Evolutionary conservation across 1,284 basidiomycete species (phyloP).

Genomic region (Malassezia sp.): DNA sequence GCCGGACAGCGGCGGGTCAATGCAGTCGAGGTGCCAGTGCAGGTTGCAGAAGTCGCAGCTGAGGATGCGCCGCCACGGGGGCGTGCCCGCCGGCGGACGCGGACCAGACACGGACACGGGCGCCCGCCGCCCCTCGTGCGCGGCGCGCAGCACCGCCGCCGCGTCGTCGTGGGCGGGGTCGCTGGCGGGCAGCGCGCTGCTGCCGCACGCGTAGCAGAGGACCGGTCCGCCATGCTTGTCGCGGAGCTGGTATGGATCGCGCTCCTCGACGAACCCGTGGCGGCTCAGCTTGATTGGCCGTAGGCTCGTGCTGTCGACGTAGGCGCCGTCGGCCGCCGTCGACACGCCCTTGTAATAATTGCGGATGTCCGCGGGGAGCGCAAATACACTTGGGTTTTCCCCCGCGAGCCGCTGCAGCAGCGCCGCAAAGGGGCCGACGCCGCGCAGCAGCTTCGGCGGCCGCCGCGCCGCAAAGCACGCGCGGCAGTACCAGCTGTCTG

Average conservation of each 20-base stretch:
- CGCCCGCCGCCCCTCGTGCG: too few species aligned
- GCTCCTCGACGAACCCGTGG: slow-evolving; percentile 75
- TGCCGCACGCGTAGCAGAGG: slow-evolving; percentile 78
- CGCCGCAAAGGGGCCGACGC: slow-evolving; percentile 48
- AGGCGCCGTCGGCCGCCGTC: slow-evolving; percentile 42
- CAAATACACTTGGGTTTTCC: slow-evolving; percentile 67
- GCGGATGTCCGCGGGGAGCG: slow-evolving; percentile 76
- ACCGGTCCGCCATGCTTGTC: slow-evolving; percentile 72
- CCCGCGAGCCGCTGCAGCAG: slow-evolving; percentile 59
- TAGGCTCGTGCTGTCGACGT: slow-evolving; percentile 58
- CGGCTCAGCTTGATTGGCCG: slow-evolving; percentile 47
- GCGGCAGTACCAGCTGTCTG: slow-evolving; percentile 70
- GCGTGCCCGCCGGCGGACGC: background rate
- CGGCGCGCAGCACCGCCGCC: slow-evolving; percentile 22
- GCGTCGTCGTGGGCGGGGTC: slow-evolving; percentile 3
- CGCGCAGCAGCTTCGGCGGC: slow-evolving; percentile 22
- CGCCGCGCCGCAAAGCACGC: slow-evolving; percentile 52
- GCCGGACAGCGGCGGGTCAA: slow-evolving; percentile 73
- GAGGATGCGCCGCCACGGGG: slow-evolving; percentile 55
- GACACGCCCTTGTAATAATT: slow-evolving; percentile 65
- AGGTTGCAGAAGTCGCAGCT: slow-evolving; percentile 90
- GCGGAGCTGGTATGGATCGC: slow-evolving; percentile 74
- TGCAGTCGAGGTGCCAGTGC: slow-evolving; percentile 94
- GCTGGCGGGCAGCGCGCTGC: slow-evolving; percentile 57
- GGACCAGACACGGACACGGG: too few species aligned